Conservation (phyloP, 768 basidiomycete genomes). For the Tulasnella sp. region DNA sequence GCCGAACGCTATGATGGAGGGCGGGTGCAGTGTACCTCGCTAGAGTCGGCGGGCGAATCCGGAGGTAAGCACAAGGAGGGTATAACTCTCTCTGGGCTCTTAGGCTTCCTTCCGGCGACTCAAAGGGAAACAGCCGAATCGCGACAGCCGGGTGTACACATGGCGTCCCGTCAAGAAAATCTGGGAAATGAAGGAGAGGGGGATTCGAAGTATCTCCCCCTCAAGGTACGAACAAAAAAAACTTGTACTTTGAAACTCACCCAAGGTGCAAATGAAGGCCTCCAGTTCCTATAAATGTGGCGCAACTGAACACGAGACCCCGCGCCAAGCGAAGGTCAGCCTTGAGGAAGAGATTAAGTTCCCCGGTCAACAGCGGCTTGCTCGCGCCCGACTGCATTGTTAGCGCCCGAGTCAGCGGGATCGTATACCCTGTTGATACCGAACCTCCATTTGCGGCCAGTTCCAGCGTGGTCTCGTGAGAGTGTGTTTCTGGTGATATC, state of each 20-base stretch:
- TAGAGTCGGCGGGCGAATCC: neutral
- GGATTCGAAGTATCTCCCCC: neutral
- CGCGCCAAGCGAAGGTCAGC: conserved; percentile 9
- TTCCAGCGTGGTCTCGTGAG: neutral
- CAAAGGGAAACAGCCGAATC: neutral
- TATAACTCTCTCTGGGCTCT: neutral
- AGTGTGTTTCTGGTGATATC: conserved; percentile 2
- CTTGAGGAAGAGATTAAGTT: neutral
- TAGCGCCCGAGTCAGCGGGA: conserved; percentile 19
- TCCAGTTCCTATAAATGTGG: neutral
- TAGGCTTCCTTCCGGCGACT: neutral
- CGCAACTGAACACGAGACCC: conserved; percentile 17
- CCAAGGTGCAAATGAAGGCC: conserved; percentile 15
- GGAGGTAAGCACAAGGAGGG: neutral
- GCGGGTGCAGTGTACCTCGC: neutral
- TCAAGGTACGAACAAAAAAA: neutral
- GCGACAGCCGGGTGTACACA: neutral
- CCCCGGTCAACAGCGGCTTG: neutral
- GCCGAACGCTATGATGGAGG: neutral
- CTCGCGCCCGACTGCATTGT: conserved; percentile 4
- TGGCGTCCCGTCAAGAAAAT: neutral
- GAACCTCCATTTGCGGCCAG: neutral
- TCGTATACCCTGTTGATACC: conserved; percentile 1
- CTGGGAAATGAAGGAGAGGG: neutral
- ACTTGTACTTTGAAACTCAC: neutral